Evolutionary conservation across 495 filamentous ascomycete genomes (phyloP).

Genomic region (Amniculicola lignicola): DNA sequence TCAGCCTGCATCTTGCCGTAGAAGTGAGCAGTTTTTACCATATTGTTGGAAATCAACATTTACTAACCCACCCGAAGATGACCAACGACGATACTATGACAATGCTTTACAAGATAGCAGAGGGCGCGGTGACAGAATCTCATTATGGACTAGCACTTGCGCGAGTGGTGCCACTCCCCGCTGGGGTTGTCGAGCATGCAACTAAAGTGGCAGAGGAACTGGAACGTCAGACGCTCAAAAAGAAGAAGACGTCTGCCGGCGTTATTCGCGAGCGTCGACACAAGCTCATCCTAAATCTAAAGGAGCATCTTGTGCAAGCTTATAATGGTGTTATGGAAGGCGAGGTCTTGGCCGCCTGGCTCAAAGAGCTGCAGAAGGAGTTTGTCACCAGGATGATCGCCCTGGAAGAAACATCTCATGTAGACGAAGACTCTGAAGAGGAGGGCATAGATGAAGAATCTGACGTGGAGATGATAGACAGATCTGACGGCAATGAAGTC

Average conservation of each 20-base stretch:
- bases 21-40: slow-evolving; percentile 47
- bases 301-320: slow-evolving; percentile 72
- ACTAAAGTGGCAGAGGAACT: slow-evolving; percentile 61
- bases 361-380: slow-evolving; percentile 69
- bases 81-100: slow-evolving; percentile 54
- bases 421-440: slow-evolving; percentile 34
- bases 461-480: slow-evolving; percentile 12
- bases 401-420: slow-evolving; percentile 53
- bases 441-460: slow-evolving; percentile 13
- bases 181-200: slow-evolving; percentile 63
- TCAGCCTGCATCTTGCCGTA: slow-evolving; percentile 77
- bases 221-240: slow-evolving; percentile 50
- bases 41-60: background rate
- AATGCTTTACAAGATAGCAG: slow-evolving; percentile 78
- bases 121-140: slow-evolving; percentile 65
- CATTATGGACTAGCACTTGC: slow-evolving; percentile 81
- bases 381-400: slow-evolving; percentile 70
- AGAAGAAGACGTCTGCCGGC: slow-evolving; percentile 55
- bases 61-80: slow-evolving; percentile 27
- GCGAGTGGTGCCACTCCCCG: slow-evolving; percentile 68
- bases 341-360: slow-evolving; percentile 57
- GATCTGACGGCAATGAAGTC: background rate
- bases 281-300: slow-evolving; percentile 69
- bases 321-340: slow-evolving; percentile 65
- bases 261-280: slow-evolving; percentile 59